A percentile compares a stretch with the other conserved stretches of the same genome.
Conservation (phyloP, 2,329 filamentous ascomycete species). For the Raffaelea ambrosiae region DNA sequence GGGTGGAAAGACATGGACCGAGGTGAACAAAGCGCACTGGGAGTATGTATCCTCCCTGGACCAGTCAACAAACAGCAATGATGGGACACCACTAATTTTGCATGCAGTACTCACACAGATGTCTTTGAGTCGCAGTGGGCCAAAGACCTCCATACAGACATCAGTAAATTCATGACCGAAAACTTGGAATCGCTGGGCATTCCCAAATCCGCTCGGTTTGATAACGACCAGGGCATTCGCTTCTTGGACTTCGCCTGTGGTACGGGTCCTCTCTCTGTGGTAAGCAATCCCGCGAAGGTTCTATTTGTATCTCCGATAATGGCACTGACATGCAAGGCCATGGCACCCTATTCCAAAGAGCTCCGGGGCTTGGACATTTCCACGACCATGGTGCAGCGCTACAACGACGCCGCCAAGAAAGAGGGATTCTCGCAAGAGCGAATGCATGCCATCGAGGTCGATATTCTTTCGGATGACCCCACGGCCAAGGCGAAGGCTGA, state of each 20-base stretch:
- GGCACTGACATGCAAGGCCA: background rate
- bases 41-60: background rate
- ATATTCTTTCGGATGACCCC: slow-evolving; percentile 6
- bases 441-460: slow-evolving; percentile 14
- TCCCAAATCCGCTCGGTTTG: background rate
- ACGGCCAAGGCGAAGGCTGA: background rate
- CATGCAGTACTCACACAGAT: background rate
- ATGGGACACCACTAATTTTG: too few species aligned
- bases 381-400: slow-evolving; percentile 15
- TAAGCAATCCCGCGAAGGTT: background rate
- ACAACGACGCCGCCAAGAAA: slow-evolving; percentile 11
- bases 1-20: slow-evolving; percentile 7
- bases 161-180: slow-evolving; percentile 4
- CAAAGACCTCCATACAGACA: slow-evolving; percentile 3
- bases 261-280: slow-evolving; percentile 9
- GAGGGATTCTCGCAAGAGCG: slow-evolving; percentile 6
- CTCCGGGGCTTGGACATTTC: slow-evolving; percentile 17
- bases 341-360: slow-evolving; percentile 3
- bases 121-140: slow-evolving; percentile 8
- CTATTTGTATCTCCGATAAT: background rate
- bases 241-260: slow-evolving; percentile 15
- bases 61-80: background rate
- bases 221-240: slow-evolving; percentile 3
- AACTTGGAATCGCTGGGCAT: slow-evolving; percentile 11
- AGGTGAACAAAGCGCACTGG: slow-evolving; percentile 11